These are phyloP conservation scores for Sporodiniella umbellata DNA, from an alignment of 371 early-diverging fungal genomes.

Conservation along the genomic window DNA sequence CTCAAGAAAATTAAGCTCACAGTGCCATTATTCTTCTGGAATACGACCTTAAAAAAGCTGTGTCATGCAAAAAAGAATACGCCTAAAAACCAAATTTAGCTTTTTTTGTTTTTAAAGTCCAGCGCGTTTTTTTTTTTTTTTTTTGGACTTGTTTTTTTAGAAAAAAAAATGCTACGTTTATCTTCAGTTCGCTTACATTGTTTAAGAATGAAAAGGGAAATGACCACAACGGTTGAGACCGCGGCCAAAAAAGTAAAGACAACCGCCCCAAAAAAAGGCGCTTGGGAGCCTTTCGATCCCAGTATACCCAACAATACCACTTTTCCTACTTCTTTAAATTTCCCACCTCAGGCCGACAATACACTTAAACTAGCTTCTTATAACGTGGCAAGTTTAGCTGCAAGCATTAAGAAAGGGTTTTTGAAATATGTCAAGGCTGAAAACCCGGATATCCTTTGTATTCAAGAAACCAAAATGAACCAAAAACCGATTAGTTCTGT, in stretches of 20 bases:
- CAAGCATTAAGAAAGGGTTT: constrained; percentile 81
- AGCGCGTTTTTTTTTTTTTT: no score
- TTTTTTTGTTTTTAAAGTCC: no score
- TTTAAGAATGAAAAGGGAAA: no score
- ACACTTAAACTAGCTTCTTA: constrained; percentile 74
- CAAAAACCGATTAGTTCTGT: constrained; percentile 46
- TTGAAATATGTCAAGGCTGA: constrained; percentile 75
- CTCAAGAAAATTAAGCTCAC: no score
- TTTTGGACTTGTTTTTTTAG: no score
- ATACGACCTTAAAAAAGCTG: no score
- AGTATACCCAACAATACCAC: constrained; percentile 58
- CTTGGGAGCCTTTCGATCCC: constrained; percentile 39
- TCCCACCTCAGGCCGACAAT: constrained; percentile 43
- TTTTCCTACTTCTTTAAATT: constrained; percentile 57
- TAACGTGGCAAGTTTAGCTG: constrained; percentile 76
- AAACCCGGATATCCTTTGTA: constrained; percentile 78
- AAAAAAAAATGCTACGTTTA: no score
- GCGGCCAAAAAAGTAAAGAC: not conserved
- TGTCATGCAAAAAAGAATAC: no score
- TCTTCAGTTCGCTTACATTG: no score
- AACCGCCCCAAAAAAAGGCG: not conserved
- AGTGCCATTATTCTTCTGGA: no score
- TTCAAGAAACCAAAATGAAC: constrained; percentile 87
- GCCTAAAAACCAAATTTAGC: no score
- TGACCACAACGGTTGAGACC: no score